Base-by-base conservation (phyloP, 208 protist species). In the Phytomonas francai region DNA sequence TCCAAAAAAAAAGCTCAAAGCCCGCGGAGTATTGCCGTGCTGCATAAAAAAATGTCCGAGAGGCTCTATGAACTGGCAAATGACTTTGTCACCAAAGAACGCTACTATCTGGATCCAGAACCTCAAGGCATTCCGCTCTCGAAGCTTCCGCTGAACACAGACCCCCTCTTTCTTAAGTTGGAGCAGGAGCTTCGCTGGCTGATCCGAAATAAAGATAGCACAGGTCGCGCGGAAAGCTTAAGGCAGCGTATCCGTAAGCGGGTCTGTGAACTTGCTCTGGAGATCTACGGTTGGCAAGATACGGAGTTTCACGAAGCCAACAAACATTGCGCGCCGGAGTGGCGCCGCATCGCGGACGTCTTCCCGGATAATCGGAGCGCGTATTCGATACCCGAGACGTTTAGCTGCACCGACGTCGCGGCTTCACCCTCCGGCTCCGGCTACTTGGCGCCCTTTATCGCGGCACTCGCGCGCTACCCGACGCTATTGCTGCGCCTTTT, bases 271-370 rank as follows among this genome's bases (percentile, higher is more conserved):
- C 79, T 95, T 45, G 85, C 89, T 22, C 34, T 81, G 59, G 79
- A 79, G 64, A 75, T 85, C 29, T 78, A 78, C 22, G 89, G 89
- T 27, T 95, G 87, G 85, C 87, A 90, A 65, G 89, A 95, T 70
- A 65, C 63, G 61, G 83, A 92, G 63, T 95, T 95, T 64, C 87
- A 92, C 74, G 79, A 80, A 22, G 68, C 69, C 4, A 95, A 93
- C 66, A 65, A 74, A 61, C 73, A 89, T 68, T 65, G 89, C 19
- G 89, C 85, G 2, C 81, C 85, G 59, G 45, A 81, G 73, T 95
- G 89, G 87, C 78, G 77, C 57, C 83, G 87, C 51, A 88, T 95
- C 36, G 68, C 79, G 45, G 85, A 95, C 57, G 71, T 93, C 12
- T 92, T 85, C 77, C 89, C 87, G 0, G 85, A 92, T 30, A 80